Evolutionary conservation across 176 grass and related monocot species (phyloP).

Genomic region (Ananas comosus): DNA sequence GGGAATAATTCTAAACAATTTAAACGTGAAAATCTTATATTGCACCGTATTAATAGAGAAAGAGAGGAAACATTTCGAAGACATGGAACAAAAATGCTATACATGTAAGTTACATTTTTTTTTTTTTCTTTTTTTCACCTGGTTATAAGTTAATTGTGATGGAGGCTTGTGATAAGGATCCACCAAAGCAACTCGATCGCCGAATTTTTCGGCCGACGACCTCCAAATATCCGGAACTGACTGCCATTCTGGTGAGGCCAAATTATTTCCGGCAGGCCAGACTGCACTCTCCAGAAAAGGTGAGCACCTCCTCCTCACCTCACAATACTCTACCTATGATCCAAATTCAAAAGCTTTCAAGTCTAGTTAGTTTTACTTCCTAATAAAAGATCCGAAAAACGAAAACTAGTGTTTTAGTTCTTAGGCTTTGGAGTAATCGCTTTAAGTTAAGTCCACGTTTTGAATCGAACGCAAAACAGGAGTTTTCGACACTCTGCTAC

Average conservation of each 20-base stretch:
- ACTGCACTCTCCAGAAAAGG: slow-evolving; percentile 30
- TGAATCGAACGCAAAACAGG: too few species aligned
- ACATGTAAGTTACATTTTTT: background rate
- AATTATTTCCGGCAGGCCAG: slow-evolving; percentile 18
- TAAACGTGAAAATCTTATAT: too few species aligned
- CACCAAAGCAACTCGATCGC: slow-evolving; percentile 49
- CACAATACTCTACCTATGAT: slow-evolving; percentile 14
- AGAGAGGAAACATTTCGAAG: too few species aligned
- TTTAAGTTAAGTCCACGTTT: too few species aligned
- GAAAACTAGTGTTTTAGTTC: too few species aligned
- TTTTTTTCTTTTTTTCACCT: too few species aligned
- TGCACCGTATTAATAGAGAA: too few species aligned
- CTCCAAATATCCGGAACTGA: slow-evolving; percentile 94
- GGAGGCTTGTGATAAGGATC: slow-evolving; percentile 74
- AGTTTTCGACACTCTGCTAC: too few species aligned
- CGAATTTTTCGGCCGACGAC: slow-evolving; percentile 57
- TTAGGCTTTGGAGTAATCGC: too few species aligned
- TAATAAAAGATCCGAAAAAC: too few species aligned
- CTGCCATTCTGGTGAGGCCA: slow-evolving; percentile 43
- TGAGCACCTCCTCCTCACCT: slow-evolving; percentile 24
- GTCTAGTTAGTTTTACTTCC: background rate
- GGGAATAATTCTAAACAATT: too few species aligned
- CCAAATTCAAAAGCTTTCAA: background rate
- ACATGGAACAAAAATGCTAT: too few species aligned
- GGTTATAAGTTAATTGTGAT: slow-evolving; percentile 64